Evolutionary conservation across 2,329 filamentous ascomycete species (phyloP), one percentile per base, ranked within the genome.

Genomic region (Eutypa lata): DNA sequence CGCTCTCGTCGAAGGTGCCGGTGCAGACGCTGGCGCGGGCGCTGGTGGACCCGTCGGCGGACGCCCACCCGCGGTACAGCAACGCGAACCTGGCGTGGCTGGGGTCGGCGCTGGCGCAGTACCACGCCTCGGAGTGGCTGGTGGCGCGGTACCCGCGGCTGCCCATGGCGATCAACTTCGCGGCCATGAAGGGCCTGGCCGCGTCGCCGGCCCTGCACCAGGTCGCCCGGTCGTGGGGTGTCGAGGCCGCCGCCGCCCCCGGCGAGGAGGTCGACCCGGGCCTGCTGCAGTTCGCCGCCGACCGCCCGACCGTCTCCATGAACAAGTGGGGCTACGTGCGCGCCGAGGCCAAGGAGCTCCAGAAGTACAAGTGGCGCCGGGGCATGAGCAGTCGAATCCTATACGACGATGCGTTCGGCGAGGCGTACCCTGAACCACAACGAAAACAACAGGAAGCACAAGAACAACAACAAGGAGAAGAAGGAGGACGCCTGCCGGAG

Each of bases 231-330:
- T 89, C 94, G 74, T 99, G 94, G 94, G 94, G 94, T 73, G 85
- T 97, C 16, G 93, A 97, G 70, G 75, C 79, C 43, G 93, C 90
- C n/a, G 90, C 89, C 11, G 87, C 85, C 19, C 94, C 94, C 0
- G 94, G 93, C 48, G 84, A 84, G 54, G 93, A 97, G 74, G 92
- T 97, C 52, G 94, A 99, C 69, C 87, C 92, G 0, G 94, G 93
- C 6, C 77, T 96, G 50, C 77, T 99, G 55, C 94, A 97, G 69
- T 96, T 91, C 78, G 75, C 74, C 73, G 73, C 73, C 67, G 71
- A 79, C 50, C 66, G 70, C 48, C 67, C 73, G 16, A 76, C 77
- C 19, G 65, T 76, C 21, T 67, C 73, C 48, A 71, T 75, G 69
- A 77, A 67, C 56, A 76, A 65, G 57, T 81, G 75, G 76, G 80